A percentile compares a stretch with the other conserved stretches of the same genome.
Evolutionary conservation across 176 grass and related monocot species (phyloP).

Genomic region (Hsuehochloa calcarea): DNA sequence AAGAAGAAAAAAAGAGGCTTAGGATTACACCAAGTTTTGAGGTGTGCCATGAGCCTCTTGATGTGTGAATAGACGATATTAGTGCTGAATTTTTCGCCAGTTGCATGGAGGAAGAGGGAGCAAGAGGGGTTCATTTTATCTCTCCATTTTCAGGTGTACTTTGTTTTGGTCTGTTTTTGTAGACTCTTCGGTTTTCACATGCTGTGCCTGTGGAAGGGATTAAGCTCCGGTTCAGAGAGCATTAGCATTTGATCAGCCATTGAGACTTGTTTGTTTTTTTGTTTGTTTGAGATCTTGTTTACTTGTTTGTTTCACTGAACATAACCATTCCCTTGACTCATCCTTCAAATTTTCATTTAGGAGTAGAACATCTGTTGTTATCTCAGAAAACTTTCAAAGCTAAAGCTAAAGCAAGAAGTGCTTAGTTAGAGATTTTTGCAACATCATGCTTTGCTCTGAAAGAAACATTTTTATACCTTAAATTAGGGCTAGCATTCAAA

Average conservation of each 20-base stretch:
- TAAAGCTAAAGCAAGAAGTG: background rate
- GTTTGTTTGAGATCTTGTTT: background rate
- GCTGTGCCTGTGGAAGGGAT: background rate
- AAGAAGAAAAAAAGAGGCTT: background rate
- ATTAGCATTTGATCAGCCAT: background rate
- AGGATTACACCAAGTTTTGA: conserved; percentile 14
- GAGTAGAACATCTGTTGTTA: background rate
- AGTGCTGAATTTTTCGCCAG: conserved; percentile 19
- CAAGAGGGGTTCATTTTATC: conserved; percentile 44
- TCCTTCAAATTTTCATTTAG: background rate
- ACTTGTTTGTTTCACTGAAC: background rate
- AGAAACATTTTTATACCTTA: background rate
- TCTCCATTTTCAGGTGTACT: conserved; percentile 1
- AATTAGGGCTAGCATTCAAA: background rate
- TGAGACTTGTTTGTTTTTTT: background rate
- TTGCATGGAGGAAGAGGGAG: conserved; percentile 32
- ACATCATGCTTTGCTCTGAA: background rate
- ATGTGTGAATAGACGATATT: conserved; percentile 23
- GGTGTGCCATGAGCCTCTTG: conserved; percentile 14
- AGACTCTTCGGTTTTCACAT: background rate
- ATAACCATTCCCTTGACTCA: background rate
- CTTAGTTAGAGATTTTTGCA: background rate
- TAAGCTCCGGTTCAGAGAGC: background rate
- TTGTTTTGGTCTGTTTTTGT: background rate
- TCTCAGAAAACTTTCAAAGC: background rate